Conservation (phyloP, 768 basidiomycete species). For the Boletellus sp. region DNA sequence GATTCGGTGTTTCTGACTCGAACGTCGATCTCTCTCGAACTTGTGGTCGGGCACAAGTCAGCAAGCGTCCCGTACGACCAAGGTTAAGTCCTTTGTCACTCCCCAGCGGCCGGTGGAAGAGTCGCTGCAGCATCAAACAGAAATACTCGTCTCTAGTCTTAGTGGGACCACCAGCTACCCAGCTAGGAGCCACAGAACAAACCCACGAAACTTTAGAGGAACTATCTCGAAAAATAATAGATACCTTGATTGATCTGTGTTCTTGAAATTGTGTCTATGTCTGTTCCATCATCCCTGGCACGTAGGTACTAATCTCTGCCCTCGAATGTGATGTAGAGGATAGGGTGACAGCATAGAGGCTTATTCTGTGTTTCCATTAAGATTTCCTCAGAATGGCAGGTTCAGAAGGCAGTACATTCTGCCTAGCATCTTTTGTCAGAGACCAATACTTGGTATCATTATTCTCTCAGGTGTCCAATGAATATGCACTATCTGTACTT, state of each 20-base stretch:
- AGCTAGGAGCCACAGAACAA: too few species aligned
- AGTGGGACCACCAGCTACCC: neutral
- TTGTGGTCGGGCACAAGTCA: neutral
- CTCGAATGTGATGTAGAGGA: neutral
- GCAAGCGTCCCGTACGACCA: neutral
- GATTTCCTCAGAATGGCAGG: slow-evolving; percentile 1
- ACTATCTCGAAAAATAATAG: neutral
- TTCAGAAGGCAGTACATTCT: slow-evolving; percentile 2
- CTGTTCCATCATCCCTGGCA: neutral
- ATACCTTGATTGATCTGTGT: too few species aligned
- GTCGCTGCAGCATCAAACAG: neutral
- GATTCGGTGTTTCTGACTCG: slow-evolving; percentile 7
- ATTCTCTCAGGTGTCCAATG: too few species aligned
- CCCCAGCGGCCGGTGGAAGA: too few species aligned
- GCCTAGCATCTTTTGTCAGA: neutral
- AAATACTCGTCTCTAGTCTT: neutral
- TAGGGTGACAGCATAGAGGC: neutral
- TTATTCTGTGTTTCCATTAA: slow-evolving; percentile 4
- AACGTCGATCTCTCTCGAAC: slow-evolving; percentile 1
- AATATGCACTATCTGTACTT: too few species aligned
- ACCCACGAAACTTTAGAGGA: too few species aligned
- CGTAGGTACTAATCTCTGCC: neutral
- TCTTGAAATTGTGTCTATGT: neutral
- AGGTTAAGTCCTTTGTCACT: too few species aligned
- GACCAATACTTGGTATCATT: neutral